Conservation (phyloP, 768 basidiomycete genomes). For the Glaciozyma antarctica region DNA sequence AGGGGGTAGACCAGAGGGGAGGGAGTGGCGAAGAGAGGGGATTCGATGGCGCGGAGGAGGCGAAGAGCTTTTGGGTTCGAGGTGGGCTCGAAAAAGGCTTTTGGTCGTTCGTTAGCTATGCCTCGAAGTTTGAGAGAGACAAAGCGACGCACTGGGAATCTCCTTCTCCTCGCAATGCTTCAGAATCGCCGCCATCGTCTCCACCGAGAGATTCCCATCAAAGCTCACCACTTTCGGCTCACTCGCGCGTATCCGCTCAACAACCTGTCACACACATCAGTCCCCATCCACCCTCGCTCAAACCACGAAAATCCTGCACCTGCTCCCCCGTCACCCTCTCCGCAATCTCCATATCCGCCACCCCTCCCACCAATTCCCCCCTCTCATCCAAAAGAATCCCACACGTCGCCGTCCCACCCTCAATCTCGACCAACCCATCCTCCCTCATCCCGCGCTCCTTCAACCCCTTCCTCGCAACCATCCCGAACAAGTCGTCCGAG, state of each 20-base stretch:
- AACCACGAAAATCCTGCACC: background rate
- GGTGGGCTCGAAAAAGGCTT: slow-evolving; percentile 88
- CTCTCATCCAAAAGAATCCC: slow-evolving; percentile 66
- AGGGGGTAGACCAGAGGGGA: slow-evolving; percentile 34
- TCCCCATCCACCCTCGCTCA: background rate
- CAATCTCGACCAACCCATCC: slow-evolving; percentile 56
- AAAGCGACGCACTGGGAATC: slow-evolving; percentile 14
- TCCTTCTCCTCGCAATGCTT: slow-evolving; percentile 6
- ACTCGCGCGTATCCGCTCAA: slow-evolving; percentile 47
- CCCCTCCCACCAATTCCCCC: slow-evolving; percentile 68
- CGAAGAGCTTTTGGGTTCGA: slow-evolving; percentile 68
- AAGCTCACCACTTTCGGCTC: slow-evolving; percentile 56
- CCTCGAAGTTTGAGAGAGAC: too few relatives aligned
- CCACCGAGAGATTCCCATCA: slow-evolving; percentile 61
- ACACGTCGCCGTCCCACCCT: slow-evolving; percentile 63
- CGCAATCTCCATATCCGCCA: slow-evolving; percentile 76
- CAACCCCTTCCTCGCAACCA: slow-evolving; percentile 54
- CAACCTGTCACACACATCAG: slow-evolving; percentile 43
- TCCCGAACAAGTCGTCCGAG: slow-evolving; percentile 67
- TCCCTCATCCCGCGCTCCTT: slow-evolving; percentile 60
- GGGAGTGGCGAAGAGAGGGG: slow-evolving; percentile 8
- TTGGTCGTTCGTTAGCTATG: slow-evolving; percentile 13
- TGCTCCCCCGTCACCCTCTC: slow-evolving; percentile 44
- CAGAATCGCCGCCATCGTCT: slow-evolving; percentile 12
- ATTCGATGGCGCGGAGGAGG: slow-evolving; percentile 53